These are phyloP conservation scores for Fomitopsis schrenkii DNA, from an alignment of 1,284 basidiomycete genomes.

Conservation along the genomic window DNA sequence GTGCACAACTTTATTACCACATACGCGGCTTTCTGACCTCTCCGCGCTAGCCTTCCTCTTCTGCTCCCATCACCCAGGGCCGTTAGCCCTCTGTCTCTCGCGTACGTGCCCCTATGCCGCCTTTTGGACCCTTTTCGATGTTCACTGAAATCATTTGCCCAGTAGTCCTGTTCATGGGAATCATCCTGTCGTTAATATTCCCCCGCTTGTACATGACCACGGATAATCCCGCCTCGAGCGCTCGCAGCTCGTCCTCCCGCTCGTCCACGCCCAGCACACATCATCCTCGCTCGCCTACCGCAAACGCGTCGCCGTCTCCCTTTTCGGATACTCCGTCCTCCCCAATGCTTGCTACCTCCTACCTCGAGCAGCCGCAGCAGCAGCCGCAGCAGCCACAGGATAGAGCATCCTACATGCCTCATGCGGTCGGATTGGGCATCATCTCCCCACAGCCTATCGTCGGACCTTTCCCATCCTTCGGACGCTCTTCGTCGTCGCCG, in stretches of 20 bases:
- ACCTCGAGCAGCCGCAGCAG: slow-evolving; percentile 17
- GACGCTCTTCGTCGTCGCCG: slow-evolving; percentile 14
- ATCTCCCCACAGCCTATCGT: slow-evolving; percentile 22
- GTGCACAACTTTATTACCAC: slow-evolving; percentile 4
- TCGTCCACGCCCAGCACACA: slow-evolving; percentile 18
- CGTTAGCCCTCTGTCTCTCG: slow-evolving; percentile 5
- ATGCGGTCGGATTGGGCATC: slow-evolving; percentile 26
- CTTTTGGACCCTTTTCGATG: background rate
- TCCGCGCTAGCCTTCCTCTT: slow-evolving; percentile 19
- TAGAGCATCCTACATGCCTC: slow-evolving; percentile 19
- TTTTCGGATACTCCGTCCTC: slow-evolving; percentile 10
- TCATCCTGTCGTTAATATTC: slow-evolving; percentile 29
- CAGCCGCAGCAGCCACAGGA: slow-evolving; percentile 7
- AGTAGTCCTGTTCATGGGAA: slow-evolving; percentile 25
- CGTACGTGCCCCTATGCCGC: slow-evolving; percentile 10
- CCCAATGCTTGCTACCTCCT: slow-evolving; percentile 10
- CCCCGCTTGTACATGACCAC: slow-evolving; percentile 28
- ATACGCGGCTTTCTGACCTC: slow-evolving; percentile 9
- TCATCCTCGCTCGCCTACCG: slow-evolving; percentile 5
- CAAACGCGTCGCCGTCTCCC: slow-evolving; percentile 9
- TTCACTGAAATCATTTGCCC: background rate
- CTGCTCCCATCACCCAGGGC: slow-evolving; percentile 10
- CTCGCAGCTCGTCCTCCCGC: slow-evolving; percentile 21
- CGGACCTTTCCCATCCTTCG: slow-evolving; percentile 18
- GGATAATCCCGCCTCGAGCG: slow-evolving; percentile 19